Percentiles rank a stretch among this genome's conserved stretches.
Conservation (phyloP, 1,284 basidiomycete genomes). For the Malassezia japonica region DNA sequence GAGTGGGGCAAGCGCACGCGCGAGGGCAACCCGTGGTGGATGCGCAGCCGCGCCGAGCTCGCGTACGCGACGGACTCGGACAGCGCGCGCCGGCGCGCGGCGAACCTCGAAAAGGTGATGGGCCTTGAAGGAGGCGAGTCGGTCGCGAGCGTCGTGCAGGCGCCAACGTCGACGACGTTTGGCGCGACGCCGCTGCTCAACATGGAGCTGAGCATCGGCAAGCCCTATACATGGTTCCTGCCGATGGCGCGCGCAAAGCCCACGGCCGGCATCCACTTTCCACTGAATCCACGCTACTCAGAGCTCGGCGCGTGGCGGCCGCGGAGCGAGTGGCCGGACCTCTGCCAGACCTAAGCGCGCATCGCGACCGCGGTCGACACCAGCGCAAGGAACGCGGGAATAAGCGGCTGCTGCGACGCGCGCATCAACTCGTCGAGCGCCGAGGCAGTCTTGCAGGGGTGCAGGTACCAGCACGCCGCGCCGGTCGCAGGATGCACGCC, state of each 20-base stretch:
- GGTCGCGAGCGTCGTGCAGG: background rate
- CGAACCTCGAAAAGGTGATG: constrained; percentile 4
- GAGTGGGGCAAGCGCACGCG: constrained; percentile 65
- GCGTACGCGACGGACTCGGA: constrained; percentile 2
- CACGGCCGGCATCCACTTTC: constrained; percentile 5
- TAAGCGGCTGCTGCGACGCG: no score
- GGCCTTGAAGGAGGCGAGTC: background rate
- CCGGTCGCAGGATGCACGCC: no score
- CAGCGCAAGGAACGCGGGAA: no score
- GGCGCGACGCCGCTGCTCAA: constrained; percentile 3
- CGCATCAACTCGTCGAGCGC: no score
- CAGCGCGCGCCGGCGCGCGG: constrained; percentile 1
- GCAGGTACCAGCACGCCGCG: no score
- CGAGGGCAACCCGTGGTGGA: constrained; percentile 80
- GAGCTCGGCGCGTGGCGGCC: constrained; percentile 10
- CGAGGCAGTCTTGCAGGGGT: no score
- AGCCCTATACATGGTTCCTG: constrained; percentile 5
- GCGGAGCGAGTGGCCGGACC: constrained; percentile 3
- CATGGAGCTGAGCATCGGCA: constrained; percentile 16
- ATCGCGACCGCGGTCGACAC: no score
- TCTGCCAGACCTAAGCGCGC: no score
- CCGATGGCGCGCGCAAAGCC: background rate
- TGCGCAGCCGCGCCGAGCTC: constrained; percentile 48
- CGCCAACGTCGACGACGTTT: background rate
- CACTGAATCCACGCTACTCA: constrained; percentile 13